Base-by-base conservation (phyloP, 805 yeast species). In the Cyberlindnera maritima region DNA sequence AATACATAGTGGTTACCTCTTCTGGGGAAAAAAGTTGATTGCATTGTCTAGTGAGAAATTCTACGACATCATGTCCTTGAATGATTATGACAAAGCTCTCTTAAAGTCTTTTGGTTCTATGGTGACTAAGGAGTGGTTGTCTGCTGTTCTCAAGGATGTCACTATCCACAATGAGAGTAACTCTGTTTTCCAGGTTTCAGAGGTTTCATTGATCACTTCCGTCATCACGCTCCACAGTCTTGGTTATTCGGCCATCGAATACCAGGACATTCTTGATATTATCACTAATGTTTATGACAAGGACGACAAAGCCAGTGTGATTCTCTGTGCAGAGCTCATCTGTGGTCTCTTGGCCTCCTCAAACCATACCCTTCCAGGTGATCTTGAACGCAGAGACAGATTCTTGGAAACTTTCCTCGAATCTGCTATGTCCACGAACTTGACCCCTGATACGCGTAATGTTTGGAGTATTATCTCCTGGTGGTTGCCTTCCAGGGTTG, bases 391-490 rank as follows among this genome's bases (percentile, higher is more conserved):
- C 9, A 68, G 83, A 48, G 87, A 83, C 53, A 58, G 52, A 0
- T 76, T 74, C 43, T 58, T 85, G 19, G 58, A 71, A 1, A 55
- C 50, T 1, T 79, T 78, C 47, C 61, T 87, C 35, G 56, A 59
- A 0, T 53, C 60, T 0, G 73, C 82, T 4, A 70, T 88, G 29
- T 68, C 71, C 7, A 66, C 73, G 29, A 88, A 83, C 39, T 64
- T 92, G 46, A 77, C 88, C 1, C 95, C 89, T 3, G 94, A 90
- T 28, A 84, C 83, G 3, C 65, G 75, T 33, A 77, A 74, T 17
- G 80, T 86, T 35, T 94, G 97, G 97, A 72, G 74, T 31, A 76
- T 88, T 0, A 77, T 88, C 41, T 71, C 84, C 3, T 83, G 88
- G 84, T 85, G 89, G 86, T 59, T 81, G 1, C 85, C 89, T 0